Percentiles rank a stretch among this genome's conserved stretches.
Evolutionary conservation across 768 basidiomycete genomes (phyloP).

Genomic region (Suillus subalutaceus): DNA sequence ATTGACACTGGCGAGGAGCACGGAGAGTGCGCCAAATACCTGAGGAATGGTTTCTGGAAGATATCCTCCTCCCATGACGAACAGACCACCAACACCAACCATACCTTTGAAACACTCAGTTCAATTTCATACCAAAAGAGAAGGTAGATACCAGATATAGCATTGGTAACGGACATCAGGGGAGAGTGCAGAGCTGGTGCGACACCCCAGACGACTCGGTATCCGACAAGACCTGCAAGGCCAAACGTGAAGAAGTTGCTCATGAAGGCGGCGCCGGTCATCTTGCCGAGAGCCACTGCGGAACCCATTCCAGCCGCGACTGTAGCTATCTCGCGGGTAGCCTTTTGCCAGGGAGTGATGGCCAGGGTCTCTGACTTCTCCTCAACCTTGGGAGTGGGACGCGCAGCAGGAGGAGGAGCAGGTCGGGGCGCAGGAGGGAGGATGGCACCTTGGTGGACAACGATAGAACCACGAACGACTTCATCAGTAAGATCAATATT

Average conservation of each 20-base stretch:
- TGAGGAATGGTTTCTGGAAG: constrained; percentile 83
- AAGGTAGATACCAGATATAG: constrained; percentile 68
- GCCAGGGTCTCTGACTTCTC: constrained; percentile 50
- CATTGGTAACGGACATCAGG: constrained; percentile 90
- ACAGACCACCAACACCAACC: constrained; percentile 85
- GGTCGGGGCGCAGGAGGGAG: constrained; percentile 71
- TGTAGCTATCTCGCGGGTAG: constrained; percentile 69
- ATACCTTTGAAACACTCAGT: constrained; percentile 43
- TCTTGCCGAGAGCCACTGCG: constrained; percentile 71
- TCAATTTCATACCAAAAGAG: not conserved
- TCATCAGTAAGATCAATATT: constrained; percentile 77
- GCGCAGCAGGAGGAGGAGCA: constrained; percentile 59
- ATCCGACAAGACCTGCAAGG: constrained; percentile 82
- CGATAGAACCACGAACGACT: constrained; percentile 80
- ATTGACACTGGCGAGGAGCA: constrained; percentile 87
- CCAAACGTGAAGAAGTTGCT: constrained; percentile 88
- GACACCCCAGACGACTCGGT: constrained; percentile 90
- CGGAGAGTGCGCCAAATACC: constrained; percentile 75
- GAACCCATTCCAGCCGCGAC: constrained; percentile 80
- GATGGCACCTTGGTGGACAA: constrained; percentile 66
- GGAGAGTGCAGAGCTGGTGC: constrained; percentile 88
- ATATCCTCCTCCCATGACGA: constrained; percentile 90
- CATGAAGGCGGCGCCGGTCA: constrained; percentile 85
- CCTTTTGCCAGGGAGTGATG: constrained; percentile 87
- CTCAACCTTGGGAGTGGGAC: constrained; percentile 53